Evolutionary conservation across 345 rosid species (phyloP).

Genomic region (Eucalyptus sp.): DNA sequence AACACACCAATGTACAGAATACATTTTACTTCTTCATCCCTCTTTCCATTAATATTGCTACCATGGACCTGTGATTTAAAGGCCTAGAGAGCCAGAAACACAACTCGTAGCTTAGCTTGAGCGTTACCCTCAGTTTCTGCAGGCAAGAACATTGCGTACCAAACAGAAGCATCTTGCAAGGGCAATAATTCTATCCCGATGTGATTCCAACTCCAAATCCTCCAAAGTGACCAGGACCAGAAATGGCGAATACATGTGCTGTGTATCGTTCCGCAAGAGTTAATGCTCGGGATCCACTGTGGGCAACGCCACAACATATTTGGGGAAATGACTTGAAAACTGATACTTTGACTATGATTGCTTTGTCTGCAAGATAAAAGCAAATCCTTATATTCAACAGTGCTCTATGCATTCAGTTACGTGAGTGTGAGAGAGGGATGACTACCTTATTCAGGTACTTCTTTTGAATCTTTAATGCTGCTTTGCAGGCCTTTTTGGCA

Average conservation of each 20-base stretch:
- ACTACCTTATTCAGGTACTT: slow-evolving; percentile 68
- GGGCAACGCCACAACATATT: not conserved
- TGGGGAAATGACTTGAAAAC: not conserved
- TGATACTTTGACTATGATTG: not conserved
- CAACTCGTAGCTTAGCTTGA: not conserved
- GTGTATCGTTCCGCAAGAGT: not conserved
- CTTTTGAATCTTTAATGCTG: slow-evolving; percentile 73
- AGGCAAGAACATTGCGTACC: not conserved
- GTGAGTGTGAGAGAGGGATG: not conserved
- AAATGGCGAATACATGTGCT: not conserved
- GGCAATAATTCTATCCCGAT: not conserved
- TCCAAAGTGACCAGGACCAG: not conserved
- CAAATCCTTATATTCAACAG: not conserved
- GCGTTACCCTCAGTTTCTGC: not conserved
- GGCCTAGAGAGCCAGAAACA: not conserved
- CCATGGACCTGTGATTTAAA: not conserved
- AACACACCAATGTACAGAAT: not conserved
- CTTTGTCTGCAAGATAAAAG: slow-evolving; percentile 27
- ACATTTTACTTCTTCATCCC: not conserved
- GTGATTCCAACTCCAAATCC: not conserved
- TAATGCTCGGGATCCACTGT: not conserved
- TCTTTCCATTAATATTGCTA: not conserved
- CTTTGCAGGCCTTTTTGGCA: slow-evolving; percentile 70
- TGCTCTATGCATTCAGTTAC: not conserved
- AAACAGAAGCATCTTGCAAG: not conserved